These are phyloP conservation scores for Candida sojae DNA, from an alignment of 1,139 yeast species.

Conservation along the genomic window DNA sequence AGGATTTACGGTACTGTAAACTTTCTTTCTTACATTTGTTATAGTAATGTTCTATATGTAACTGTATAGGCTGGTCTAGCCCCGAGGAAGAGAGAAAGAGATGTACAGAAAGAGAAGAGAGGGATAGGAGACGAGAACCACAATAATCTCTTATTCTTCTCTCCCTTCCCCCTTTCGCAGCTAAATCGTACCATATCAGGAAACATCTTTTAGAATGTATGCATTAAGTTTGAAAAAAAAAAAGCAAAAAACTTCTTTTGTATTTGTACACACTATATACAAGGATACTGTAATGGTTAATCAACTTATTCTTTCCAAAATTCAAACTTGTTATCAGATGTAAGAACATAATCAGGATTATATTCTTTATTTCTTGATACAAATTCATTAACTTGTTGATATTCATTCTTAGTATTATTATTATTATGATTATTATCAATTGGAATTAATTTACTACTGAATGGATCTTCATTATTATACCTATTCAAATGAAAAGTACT, in stretches of 20 bases:
- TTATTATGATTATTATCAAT: neutral
- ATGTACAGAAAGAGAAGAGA: too few species aligned
- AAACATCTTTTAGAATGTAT: too few species aligned
- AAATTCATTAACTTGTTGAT: neutral
- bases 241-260: too few species aligned
- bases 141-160: neutral
- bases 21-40: too few species aligned
- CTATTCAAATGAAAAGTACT: constrained; percentile 29
- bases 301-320: constrained; percentile 16
- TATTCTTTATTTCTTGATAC: constrained; percentile 6
- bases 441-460: constrained; percentile 24
- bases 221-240: too few species aligned
- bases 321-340: constrained; percentile 16
- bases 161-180: too few species aligned
- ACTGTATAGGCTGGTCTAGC: too few species aligned
- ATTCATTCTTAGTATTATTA: neutral
- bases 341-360: constrained; percentile 12
- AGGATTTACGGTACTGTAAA: too few species aligned
- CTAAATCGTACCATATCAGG: neutral
- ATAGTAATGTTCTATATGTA: too few species aligned
- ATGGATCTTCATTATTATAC: constrained; percentile 24
- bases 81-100: too few species aligned
- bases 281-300: neutral
- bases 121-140: too few species aligned
- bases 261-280: neutral